A percentile compares a stretch with the other conserved stretches of the same genome.
These are phyloP conservation scores for Fusarium proliferatum DNA, from an alignment of 2,329 filamentous ascomycete species.

Conservation along the genomic window DNA sequence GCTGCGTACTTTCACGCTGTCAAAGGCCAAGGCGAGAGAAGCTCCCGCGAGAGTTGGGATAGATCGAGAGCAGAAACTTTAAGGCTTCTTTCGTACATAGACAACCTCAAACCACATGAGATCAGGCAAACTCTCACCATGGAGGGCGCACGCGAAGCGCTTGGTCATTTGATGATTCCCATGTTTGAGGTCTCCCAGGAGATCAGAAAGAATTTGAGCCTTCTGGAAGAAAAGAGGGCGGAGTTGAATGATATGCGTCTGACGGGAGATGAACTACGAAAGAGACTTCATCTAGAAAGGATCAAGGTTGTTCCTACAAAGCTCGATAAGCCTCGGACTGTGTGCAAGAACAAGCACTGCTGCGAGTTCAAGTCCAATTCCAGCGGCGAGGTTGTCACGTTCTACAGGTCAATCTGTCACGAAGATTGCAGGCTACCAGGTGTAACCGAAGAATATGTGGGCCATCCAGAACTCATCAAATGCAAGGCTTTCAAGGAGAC, in stretches of 20 bases:
- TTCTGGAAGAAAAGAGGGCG: neutral
- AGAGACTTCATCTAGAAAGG: constrained; percentile 8
- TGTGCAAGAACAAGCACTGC: constrained; percentile 19
- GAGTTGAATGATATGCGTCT: constrained; percentile 5
- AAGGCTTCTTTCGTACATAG: constrained; percentile 15
- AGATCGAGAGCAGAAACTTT: constrained; percentile 19
- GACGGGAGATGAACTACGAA: neutral
- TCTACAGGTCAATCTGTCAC: constrained; percentile 36
- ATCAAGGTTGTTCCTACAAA: neutral
- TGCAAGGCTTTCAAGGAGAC: constrained; percentile 3
- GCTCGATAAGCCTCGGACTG: constrained; percentile 17
- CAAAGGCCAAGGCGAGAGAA: neutral
- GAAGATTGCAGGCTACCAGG: constrained; percentile 6
- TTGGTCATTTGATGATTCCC: constrained; percentile 20
- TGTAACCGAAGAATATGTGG: constrained; percentile 3
- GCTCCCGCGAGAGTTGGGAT: constrained; percentile 30
- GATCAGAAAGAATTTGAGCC: constrained; percentile 14
- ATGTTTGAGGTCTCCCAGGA: constrained; percentile 29
- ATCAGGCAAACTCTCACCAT: constrained; percentile 33
- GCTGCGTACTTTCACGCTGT: neutral
- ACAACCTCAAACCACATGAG: constrained; percentile 21
- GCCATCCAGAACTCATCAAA: neutral
- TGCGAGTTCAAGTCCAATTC: constrained; percentile 16
- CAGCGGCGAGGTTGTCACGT: neutral
- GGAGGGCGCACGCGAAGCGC: constrained; percentile 17